A percentile compares a stretch with the other conserved stretches of the same genome.
Conservation (phyloP, 352 stramenopile genomes). For the Aphanomyces euteiches region DNA sequence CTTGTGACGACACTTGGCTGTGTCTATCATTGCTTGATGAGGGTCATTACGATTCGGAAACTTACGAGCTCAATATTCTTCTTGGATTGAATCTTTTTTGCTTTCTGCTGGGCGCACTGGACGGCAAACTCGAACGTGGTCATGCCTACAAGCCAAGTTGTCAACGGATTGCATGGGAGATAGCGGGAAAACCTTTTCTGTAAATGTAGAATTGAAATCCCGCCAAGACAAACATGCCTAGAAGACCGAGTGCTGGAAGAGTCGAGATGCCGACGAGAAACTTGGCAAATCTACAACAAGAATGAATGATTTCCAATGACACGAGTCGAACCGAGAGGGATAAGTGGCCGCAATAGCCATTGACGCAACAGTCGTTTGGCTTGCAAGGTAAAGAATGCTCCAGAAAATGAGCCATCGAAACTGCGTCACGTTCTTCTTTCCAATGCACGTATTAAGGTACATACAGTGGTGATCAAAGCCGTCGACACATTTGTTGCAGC, state of each 20-base stretch:
- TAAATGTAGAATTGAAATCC: constrained; percentile 64
- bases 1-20: background rate
- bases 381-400: constrained; percentile 50
- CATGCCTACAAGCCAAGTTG: constrained; percentile 8
- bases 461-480: constrained; percentile 95
- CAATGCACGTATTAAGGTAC: constrained; percentile 94
- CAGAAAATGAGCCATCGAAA: constrained; percentile 59
- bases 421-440: constrained; percentile 59
- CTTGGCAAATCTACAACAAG: constrained; percentile 1
- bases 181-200: background rate
- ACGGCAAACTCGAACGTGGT: constrained; percentile 27
- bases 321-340: background rate
- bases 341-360: constrained; percentile 39
- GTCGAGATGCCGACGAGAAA: constrained; percentile 36
- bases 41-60: background rate
- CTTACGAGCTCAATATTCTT: background rate
- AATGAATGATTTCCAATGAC: background rate
- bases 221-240: constrained; percentile 56
- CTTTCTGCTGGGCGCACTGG: constrained; percentile 2
- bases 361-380: constrained; percentile 48
- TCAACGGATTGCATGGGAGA: background rate
- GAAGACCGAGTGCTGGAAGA: constrained; percentile 49
- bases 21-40: no score
- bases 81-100: background rate
- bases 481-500: constrained; percentile 92